Evolutionary conservation across 2,329 filamentous ascomycete genomes (phyloP).

Genomic region (Talaromyces piceae): DNA sequence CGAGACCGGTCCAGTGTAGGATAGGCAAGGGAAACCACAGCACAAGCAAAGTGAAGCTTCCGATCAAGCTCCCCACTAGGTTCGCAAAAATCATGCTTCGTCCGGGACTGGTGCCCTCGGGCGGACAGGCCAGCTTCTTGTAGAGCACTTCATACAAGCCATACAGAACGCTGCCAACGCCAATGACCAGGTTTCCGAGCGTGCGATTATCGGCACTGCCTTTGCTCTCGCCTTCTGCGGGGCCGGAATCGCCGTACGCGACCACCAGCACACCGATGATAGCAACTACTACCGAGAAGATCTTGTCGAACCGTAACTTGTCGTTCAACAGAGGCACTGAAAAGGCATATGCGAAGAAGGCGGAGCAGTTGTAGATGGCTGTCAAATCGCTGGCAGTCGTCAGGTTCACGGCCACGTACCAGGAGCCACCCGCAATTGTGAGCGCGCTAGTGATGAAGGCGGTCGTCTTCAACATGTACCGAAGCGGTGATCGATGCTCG

Average conservation of each 20-base stretch:
- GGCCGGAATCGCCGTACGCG: slow-evolving; percentile 72
- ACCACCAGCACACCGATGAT: slow-evolving; percentile 89
- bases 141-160: slow-evolving; percentile 97
- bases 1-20: slow-evolving; percentile 68
- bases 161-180: slow-evolving; percentile 82
- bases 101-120: slow-evolving; percentile 74
- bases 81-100: slow-evolving; percentile 96
- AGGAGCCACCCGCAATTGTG: slow-evolving; percentile 83
- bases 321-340: slow-evolving; percentile 85
- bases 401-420: slow-evolving; percentile 91
- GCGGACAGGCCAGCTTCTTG: slow-evolving; percentile 86
- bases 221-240: slow-evolving; percentile 27
- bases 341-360: slow-evolving; percentile 97
- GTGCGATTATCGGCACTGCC: slow-evolving; percentile 57
- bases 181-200: slow-evolving; percentile 85
- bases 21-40: slow-evolving; percentile 89
- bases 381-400: slow-evolving; percentile 91
- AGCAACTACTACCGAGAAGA: slow-evolving; percentile 75
- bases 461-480: slow-evolving; percentile 73
- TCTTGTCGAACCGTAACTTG: slow-evolving; percentile 74
- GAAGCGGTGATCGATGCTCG: slow-evolving; percentile 45
- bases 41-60: slow-evolving; percentile 73
- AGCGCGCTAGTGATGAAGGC: slow-evolving; percentile 76
- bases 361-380: slow-evolving; percentile 98
- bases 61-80: slow-evolving; percentile 80